Conservation (phyloP, 202 grass and related monocot genomes). For the Musa balbisiana region DNA sequence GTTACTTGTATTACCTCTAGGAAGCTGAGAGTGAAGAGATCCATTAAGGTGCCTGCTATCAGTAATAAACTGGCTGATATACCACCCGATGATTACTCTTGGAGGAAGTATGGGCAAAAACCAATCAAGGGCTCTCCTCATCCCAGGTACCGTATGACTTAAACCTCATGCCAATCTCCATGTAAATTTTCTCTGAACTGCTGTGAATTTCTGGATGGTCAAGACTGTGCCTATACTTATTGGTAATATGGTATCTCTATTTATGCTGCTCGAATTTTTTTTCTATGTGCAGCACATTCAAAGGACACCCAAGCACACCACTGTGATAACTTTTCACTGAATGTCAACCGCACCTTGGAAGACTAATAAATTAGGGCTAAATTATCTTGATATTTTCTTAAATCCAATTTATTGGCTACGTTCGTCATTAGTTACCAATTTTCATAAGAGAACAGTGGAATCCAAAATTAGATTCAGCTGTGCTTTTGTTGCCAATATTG, state of each 20-base stretch:
- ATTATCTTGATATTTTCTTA: not conserved
- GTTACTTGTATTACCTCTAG: constrained; percentile 27
- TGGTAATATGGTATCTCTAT: not conserved
- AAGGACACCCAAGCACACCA: not conserved
- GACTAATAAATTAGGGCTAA: not conserved
- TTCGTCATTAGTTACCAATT: not conserved
- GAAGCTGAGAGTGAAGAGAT: constrained; percentile 84
- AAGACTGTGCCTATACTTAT: not conserved
- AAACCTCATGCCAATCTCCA: constrained; percentile 4
- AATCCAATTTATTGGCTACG: not conserved
- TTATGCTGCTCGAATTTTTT: not conserved
- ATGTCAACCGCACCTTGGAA: not conserved
- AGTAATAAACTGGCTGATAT: constrained; percentile 84
- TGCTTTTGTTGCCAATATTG: not conserved
- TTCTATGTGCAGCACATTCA: not conserved
- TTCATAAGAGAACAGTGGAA: not conserved
- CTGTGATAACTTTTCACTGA: not conserved
- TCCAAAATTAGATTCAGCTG: not conserved
- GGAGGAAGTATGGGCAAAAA: constrained; percentile 98
- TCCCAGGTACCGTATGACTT: constrained; percentile 49
- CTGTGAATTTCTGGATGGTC: not conserved
- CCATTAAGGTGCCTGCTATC: constrained; percentile 67
- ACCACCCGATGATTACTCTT: constrained; percentile 62
- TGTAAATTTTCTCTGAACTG: not conserved
- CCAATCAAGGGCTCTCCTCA: constrained; percentile 93